These are phyloP conservation scores for Abelmoschus esculentus DNA, from an alignment of 345 rosid species.

Conservation along the genomic window DNA sequence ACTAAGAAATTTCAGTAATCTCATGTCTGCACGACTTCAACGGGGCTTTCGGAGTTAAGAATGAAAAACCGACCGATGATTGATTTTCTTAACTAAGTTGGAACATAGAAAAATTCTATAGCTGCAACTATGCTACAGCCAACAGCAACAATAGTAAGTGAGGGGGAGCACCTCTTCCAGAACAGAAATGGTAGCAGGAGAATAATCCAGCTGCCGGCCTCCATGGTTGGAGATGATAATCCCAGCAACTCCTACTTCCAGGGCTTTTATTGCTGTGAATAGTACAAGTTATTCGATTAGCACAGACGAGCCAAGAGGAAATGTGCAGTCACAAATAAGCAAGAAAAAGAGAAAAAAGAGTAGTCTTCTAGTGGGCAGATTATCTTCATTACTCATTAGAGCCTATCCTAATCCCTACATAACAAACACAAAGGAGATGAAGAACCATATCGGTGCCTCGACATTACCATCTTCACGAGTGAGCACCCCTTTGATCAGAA, in stretches of 20 bases:
- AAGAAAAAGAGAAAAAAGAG: not conserved
- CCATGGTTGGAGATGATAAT: conserved; percentile 73
- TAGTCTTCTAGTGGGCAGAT: too few relatives aligned
- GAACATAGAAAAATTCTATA: not conserved
- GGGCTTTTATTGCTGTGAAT: conserved; percentile 46
- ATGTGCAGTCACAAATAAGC: not conserved
- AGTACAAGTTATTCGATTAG: not conserved
- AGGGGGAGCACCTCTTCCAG: conserved; percentile 49
- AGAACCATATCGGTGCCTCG: not conserved
- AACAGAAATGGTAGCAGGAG: conserved; percentile 47
- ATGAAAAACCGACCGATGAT: not conserved
- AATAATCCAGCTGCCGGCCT: conserved; percentile 56
- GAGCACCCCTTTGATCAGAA: conserved; percentile 76
- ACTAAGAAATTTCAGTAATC: not conserved
- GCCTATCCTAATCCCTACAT: too few relatives aligned
- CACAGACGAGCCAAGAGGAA: not conserved
- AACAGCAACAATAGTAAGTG: not conserved
- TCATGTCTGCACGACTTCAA: not conserved
- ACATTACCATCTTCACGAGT: conserved; percentile 73
- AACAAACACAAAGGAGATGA: not conserved
- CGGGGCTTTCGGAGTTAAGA: not conserved
- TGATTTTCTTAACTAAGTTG: not conserved
- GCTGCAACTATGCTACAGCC: not conserved
- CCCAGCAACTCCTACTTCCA: conserved; percentile 51
- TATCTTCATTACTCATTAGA: too few relatives aligned